A percentile compares a stretch with the other conserved stretches of the same genome.
Conservation (phyloP, 768 basidiomycete genomes). For the Tulasnella sp. region DNA sequence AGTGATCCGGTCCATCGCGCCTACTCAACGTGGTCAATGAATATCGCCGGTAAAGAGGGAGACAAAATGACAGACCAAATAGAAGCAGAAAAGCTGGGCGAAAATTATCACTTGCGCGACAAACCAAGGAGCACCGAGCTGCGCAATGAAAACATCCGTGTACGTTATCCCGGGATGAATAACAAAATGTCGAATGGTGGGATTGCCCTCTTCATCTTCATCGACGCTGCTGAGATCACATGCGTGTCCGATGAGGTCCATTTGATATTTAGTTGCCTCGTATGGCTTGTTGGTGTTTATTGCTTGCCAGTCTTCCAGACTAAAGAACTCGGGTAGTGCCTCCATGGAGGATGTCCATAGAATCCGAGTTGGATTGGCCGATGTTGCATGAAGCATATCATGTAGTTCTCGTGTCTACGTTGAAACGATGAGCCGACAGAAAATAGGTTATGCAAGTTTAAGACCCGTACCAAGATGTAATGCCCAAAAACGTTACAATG, state of each 20-base stretch:
- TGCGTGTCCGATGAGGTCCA: conserved; percentile 47
- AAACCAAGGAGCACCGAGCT: conserved; percentile 9
- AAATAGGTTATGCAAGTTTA: not conserved
- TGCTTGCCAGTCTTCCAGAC: conserved; percentile 60
- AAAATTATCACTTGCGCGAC: conserved; percentile 28
- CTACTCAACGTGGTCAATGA: conserved; percentile 27
- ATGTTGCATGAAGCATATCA: conserved; percentile 31
- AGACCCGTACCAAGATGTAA: conserved; percentile 51
- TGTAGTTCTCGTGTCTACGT: conserved; percentile 53
- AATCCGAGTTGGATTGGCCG: conserved; percentile 40
- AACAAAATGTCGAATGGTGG: conserved; percentile 39
- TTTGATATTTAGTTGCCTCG: conserved; percentile 61
- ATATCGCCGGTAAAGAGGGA: not conserved
- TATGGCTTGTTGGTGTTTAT: conserved; percentile 49
- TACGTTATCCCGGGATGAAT: conserved; percentile 57
- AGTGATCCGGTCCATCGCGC: conserved; percentile 55
- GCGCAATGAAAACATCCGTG: conserved; percentile 40
- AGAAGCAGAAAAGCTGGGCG: conserved; percentile 44
- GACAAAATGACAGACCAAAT: conserved; percentile 34
- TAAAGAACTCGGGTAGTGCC: conserved; percentile 40
- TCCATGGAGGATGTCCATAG: conserved; percentile 72
- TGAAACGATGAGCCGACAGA: conserved; percentile 1
- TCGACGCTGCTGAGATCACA: conserved; percentile 26
- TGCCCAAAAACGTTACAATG: conserved; percentile 77
- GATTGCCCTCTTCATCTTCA: conserved; percentile 18